Evolutionary conservation across 129 eudicot species (phyloP).

Genomic region (Pulicaria dysenterica): DNA sequence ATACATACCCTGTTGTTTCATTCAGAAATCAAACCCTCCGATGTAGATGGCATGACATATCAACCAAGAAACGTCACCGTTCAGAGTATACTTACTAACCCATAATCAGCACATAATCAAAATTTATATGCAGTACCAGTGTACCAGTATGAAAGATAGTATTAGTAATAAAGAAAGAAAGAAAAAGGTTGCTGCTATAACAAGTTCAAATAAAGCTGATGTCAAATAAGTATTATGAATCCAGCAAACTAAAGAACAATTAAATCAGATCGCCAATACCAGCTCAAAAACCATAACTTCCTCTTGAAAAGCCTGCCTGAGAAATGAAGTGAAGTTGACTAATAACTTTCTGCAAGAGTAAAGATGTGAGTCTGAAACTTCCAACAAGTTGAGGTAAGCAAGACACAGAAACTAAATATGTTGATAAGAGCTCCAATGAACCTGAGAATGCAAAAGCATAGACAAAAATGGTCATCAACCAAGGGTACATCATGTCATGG

Average conservation of each 20-base stretch:
- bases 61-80: conserved; percentile 13
- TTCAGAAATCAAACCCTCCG: conserved; percentile 26
- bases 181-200: conserved; percentile 7
- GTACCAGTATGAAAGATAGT: background rate
- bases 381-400: conserved; percentile 77
- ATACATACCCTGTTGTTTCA: conserved; percentile 9
- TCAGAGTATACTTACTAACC: conserved; percentile 3
- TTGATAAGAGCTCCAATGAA: conserved; percentile 61
- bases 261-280: conserved; percentile 14
- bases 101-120: conserved; percentile 10
- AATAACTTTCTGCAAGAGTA: conserved; percentile 73
- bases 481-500: conserved; percentile 19
- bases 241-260: conserved; percentile 29
- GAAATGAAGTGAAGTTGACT: conserved; percentile 19
- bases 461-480: conserved; percentile 30
- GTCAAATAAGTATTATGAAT: conserved; percentile 32
- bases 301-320: conserved; percentile 19
- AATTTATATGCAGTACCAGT: conserved; percentile 12
- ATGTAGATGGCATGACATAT: conserved; percentile 21
- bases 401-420: conserved; percentile 53
- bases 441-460: conserved; percentile 47
- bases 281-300: conserved; percentile 19
- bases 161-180: background rate
- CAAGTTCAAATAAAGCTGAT: conserved; percentile 26
- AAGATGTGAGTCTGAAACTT: conserved; percentile 91